These are phyloP conservation scores for Raffaelea ambrosiae DNA, from an alignment of 2,329 filamentous ascomycete genomes.

Conservation along the genomic window DNA sequence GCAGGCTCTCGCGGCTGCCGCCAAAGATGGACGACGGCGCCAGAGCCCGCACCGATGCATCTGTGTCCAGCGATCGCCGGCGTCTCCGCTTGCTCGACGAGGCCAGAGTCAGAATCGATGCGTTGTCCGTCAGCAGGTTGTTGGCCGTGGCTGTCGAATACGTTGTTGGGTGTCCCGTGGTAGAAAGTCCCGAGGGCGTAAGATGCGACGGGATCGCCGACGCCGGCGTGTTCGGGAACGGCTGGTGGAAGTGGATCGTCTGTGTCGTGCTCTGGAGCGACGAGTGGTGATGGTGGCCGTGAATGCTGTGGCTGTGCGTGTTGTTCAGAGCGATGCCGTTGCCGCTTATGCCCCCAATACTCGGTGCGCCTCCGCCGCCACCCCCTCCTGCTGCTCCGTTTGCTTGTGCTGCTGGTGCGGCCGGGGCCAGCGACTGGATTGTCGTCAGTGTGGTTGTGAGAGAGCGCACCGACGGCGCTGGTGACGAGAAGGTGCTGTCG, in stretches of 20 bases:
- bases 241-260: conserved; percentile 55
- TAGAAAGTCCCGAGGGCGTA: conserved; percentile 26
- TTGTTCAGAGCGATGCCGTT: conserved; percentile 7
- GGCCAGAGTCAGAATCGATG: conserved; percentile 75
- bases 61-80: conserved; percentile 73
- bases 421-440: conserved; percentile 65
- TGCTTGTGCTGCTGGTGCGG: conserved; percentile 21
- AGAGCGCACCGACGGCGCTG: conserved; percentile 70
- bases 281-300: conserved; percentile 36
- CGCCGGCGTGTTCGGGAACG: conserved; percentile 56
- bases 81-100: conserved; percentile 73
- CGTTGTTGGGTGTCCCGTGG: conserved; percentile 52
- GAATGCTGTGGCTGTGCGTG: conserved; percentile 18
- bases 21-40: conserved; percentile 76
- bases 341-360: not conserved
- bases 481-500: conserved; percentile 73
- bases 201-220: conserved; percentile 67
- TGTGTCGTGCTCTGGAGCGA: conserved; percentile 25
- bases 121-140: conserved; percentile 75
- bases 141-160: conserved; percentile 75
- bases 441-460: conserved; percentile 79
- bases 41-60: conserved; percentile 77
- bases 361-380: conserved; percentile 14
- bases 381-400: conserved; percentile 30
- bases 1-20: conserved; percentile 70